phyloP scores from a whole-genome alignment of 2,329 filamentous ascomycete species.

The Diplocarpon mali region DNA sequence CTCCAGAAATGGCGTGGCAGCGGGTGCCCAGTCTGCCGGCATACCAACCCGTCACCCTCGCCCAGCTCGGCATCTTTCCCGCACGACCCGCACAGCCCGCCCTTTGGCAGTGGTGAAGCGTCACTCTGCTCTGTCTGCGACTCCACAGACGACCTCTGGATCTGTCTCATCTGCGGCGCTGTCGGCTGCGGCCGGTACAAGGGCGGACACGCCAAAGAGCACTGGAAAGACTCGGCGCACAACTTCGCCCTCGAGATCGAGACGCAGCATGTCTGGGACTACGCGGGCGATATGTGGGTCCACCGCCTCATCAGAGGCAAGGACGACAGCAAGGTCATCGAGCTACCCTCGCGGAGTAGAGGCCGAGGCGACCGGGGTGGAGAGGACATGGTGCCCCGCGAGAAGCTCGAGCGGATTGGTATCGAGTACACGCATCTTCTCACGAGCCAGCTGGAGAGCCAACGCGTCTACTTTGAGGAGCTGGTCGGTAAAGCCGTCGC shows the following conservation, averaged over 20 bases:
- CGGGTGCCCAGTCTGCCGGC: conserved; percentile 89
- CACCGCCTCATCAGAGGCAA: conserved; percentile 92
- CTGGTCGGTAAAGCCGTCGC: conserved; percentile 80
- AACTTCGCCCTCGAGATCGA: conserved; percentile 87
- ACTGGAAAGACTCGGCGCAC: conserved; percentile 83
- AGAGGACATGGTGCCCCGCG: conserved; percentile 59
- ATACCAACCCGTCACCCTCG: conserved; percentile 54
- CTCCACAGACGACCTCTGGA: conserved; percentile 76
- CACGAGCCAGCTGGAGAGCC: conserved; percentile 84
- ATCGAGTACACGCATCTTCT: conserved; percentile 92
- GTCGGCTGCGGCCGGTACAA: conserved; percentile 94
- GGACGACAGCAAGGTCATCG: conserved; percentile 82
- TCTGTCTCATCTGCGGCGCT: conserved; percentile 86
- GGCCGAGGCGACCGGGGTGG: conserved; percentile 24
- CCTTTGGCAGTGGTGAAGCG: conserved; percentile 54
- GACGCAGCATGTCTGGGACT: conserved; percentile 97
- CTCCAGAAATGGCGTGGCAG: conserved; percentile 92
- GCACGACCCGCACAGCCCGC: conserved; percentile 40
- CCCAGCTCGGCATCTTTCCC: conserved; percentile 20
- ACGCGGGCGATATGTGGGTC: conserved; percentile 89
- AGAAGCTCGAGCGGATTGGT: conserved; percentile 65
- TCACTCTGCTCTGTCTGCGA: conserved; percentile 72
- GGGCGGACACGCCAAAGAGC: conserved; percentile 81
- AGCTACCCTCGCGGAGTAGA: conserved; percentile 47
- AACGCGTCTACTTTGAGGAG: conserved; percentile 89